Base-by-base conservation (phyloP, 139 green algal genomes). In the Astrephomene gubernaculifera region DNA sequence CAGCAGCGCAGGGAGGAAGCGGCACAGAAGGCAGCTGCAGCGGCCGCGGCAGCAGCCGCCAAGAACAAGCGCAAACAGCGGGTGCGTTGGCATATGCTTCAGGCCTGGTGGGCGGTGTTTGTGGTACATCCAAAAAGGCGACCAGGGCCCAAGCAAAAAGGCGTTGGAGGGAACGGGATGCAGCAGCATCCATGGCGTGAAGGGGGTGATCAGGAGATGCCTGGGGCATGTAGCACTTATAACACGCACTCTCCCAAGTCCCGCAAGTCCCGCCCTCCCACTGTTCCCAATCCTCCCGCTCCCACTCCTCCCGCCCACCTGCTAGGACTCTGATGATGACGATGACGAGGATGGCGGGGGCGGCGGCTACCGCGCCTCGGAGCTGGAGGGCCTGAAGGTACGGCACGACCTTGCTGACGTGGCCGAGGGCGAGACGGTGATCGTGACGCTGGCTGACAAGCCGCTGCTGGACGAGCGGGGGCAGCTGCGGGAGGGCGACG, bases 381-480 rank as follows among this genome's bases (percentile, higher is more conserved):
- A 94, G 64, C 88, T 96, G 64, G 88, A 87, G 10, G 92, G 91
- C 2, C 80, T 96, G 64, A 96, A 95, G 87, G 90, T 93, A 14
- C 87, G 87, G 44, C 91, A 95, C 75, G 83, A 65, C 14, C 41
- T 83, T 75, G 89, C 91, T 0, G 94, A 97, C 4, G 87, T 98
- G 70, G 73, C 54, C 8, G 94, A 93, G 71, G 95, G 94, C 0
- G 92, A 96, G 85, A 94, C 92, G 24, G 86, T 97, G 84, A 94
- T 98, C 41, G 87, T 98, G 43, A 98, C 96, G 31, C 91, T 98
- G 53, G 94, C 94, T 53, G 96, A 98, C 90, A 76, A 86, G 71
- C 74, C 81, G 72, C 93, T 98, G 41, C 86, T 98, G 61, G 94
- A 97, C 64, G 93, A 96, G 25, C 87, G 89, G 39, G 95, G 94